Evolutionary conservation across 2,329 filamentous ascomycete species (phyloP).

Genomic region (Didymella sp.): DNA sequence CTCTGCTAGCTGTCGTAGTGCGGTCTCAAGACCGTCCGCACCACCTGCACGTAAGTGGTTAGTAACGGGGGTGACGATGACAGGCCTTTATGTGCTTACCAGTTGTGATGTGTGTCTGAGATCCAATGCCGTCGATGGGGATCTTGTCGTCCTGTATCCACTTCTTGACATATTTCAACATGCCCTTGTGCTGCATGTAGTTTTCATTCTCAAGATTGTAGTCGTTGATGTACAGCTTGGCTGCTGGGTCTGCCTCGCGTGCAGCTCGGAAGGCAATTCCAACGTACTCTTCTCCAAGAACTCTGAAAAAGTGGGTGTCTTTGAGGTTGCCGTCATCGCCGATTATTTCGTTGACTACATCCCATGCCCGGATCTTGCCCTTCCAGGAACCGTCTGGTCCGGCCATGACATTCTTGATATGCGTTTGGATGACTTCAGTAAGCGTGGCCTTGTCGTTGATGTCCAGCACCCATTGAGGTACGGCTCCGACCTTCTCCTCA

Average conservation of each 20-base stretch:
- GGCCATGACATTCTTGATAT: conserved; percentile 53
- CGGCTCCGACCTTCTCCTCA: no score
- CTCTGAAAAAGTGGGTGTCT: conserved; percentile 67
- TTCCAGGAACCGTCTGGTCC: conserved; percentile 57
- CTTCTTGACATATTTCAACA: conserved; percentile 67
- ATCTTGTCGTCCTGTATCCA: conserved; percentile 68
- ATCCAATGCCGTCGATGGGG: conserved; percentile 70
- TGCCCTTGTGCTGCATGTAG: conserved; percentile 61
- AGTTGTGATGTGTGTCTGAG: conserved; percentile 54
- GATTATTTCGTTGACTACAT: conserved; percentile 71
- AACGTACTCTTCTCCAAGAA: conserved; percentile 75
- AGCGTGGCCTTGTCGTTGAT: conserved; percentile 62
- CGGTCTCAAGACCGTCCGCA: neutral
- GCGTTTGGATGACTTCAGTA: conserved; percentile 65
- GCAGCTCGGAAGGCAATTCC: conserved; percentile 74
- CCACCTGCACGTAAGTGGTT: neutral
- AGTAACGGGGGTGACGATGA: no score
- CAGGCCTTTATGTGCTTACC: neutral
- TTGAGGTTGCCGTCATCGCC: conserved; percentile 65
- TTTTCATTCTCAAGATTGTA: conserved; percentile 67
- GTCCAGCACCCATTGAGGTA: conserved; percentile 62
- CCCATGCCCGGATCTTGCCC: conserved; percentile 69
- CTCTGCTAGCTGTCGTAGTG: neutral
- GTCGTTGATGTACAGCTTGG: conserved; percentile 79
- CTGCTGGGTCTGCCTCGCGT: conserved; percentile 68